Base-by-base conservation (phyloP, 345 rosid species). In the Nephelium lappaceum region DNA sequence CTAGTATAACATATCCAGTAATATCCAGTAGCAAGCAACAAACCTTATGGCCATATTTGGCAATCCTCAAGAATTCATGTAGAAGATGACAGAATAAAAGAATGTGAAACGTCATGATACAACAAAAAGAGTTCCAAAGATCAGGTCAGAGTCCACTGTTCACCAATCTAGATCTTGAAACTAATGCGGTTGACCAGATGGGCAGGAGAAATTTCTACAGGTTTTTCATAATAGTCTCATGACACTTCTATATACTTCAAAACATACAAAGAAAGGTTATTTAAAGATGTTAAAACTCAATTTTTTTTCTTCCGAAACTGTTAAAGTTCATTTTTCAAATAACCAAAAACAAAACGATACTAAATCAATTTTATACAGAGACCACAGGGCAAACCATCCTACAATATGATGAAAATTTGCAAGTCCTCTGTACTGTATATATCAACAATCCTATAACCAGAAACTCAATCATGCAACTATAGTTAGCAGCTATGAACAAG, bases 351-450 rank as follows among this genome's bases (percentile, higher is more conserved):
- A 1, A 38, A 23, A 18, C 2, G 62, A 67, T n/a, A 41, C 1
- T 47, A 69, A 66, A n/a, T n/a, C n/a, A n/a, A n/a, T n/a, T n/a
- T n/a, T 88, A 95, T 98, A 69, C 93, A 93, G 78, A 98, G 97
- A 76, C 90, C 95, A 79, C 60, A 85, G 42, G 95, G 92, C 71
- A 91, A 81, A 25, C 97, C 94, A 39, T 93, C 93, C 87, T 90
- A 91, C 67, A 93, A 95, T 73, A 93, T 43, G 87, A 95, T 89
- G 83, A 95, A 93, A 64, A 95, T 93, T 65, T 97, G 98, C 78
- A 93, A 84, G 42, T 93, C 97, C 83, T 86, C 90, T 78, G 91
- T 89, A 43, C 70, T 84, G 88, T 91, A 95, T 82, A 83, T 85
- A 79, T 86, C 86, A 75, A 98, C 98, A 69, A 93, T 88, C 77